Evolutionary conservation across 1,139 yeast species (phyloP).

Genomic region (Lodderomyces orthopsilosis): DNA sequence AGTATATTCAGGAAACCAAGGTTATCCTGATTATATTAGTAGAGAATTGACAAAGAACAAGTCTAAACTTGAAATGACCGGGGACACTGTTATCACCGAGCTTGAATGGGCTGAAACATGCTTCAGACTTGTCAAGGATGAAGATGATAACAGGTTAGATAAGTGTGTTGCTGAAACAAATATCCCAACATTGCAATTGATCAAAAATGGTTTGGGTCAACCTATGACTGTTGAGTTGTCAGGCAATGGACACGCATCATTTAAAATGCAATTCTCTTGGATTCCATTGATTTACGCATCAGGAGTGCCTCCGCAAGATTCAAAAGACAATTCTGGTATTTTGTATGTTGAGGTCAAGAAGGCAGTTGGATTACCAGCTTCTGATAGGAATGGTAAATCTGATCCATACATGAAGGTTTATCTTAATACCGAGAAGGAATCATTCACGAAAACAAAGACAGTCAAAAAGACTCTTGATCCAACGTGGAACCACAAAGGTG

Average conservation of each 20-base stretch:
- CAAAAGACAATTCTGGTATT: slow-evolving; percentile 72
- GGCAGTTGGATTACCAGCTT: slow-evolving; percentile 74
- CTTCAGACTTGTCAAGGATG: slow-evolving; percentile 58
- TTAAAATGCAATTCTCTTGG: slow-evolving; percentile 70
- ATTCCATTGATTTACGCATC: slow-evolving; percentile 63
- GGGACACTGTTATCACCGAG: slow-evolving; percentile 74
- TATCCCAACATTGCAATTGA: slow-evolving; percentile 65
- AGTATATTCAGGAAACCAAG: slow-evolving; percentile 70
- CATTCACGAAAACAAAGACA: slow-evolving; percentile 69
- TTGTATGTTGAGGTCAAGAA: slow-evolving; percentile 59
- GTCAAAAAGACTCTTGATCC: slow-evolving; percentile 87
- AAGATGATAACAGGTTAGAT: slow-evolving; percentile 53
- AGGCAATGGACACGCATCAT: slow-evolving; percentile 41
- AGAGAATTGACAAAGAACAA: slow-evolving; percentile 42
- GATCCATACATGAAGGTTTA: slow-evolving; percentile 81
- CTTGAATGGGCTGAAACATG: slow-evolving; percentile 68
- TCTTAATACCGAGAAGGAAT: slow-evolving; percentile 59
- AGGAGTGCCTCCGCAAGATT: slow-evolving; percentile 70
- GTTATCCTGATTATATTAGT: slow-evolving; percentile 58
- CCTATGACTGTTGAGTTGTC: slow-evolving; percentile 51
- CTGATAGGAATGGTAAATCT: slow-evolving; percentile 87
- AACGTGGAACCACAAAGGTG: slow-evolving; percentile 68
- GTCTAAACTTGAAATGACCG: slow-evolving; percentile 53
- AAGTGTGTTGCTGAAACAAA: slow-evolving; percentile 61
- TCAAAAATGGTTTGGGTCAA: slow-evolving; percentile 61